Evolutionary conservation across 768 basidiomycete species (phyloP), one percentile per base, ranked within the genome.

Genomic region (Psilocybe tampanensis): DNA sequence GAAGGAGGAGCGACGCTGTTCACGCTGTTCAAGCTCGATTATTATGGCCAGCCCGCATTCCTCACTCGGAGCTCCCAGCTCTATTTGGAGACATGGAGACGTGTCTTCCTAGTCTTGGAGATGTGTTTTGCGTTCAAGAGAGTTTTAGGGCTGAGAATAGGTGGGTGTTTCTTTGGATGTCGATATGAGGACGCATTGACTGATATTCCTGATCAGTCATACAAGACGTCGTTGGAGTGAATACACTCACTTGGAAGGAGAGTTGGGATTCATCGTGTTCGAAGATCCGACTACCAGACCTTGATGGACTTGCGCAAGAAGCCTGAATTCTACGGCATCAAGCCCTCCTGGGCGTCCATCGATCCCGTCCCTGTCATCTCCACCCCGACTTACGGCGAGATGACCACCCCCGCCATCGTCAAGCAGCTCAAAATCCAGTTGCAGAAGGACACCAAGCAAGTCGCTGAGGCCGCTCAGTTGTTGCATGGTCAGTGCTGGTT

Each of bases 41-140:
- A 98, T 72, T 99, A 98, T 67, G 94, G 95, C 19, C 87, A 95
- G 66, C 81, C 87, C 15, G 94, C 96, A 1, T 99, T 91, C 79
- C 83, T 98, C 56, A 98, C 97, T 8, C 97, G 98, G 75, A 93
- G 90, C 66, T 95, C 93, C 34, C 97, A 99, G 74, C 79, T 99
- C 41, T 98, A 98, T 74, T 84, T 99, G 60, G 97, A n/a, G n/a
- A n/a, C n/a, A n/a, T n/a, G n/a, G n/a, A 99, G 74, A 98, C 97
- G 0, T 97, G 94, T 70, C 75, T 98, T 49, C 95, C 96, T 7
- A 86, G 86, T 63, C 78, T 98, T 36, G 97, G 97, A n/a, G 97
- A 99, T 69, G 97, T 98, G 2, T 99, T 94, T 73, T 98, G 95
- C 68, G 86, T 98, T 12, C 95, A 98, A 70, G 96, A 98, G 78